Conservation (phyloP, 306 rosid genomes). For the Mimosa bimucronata region DNA sequence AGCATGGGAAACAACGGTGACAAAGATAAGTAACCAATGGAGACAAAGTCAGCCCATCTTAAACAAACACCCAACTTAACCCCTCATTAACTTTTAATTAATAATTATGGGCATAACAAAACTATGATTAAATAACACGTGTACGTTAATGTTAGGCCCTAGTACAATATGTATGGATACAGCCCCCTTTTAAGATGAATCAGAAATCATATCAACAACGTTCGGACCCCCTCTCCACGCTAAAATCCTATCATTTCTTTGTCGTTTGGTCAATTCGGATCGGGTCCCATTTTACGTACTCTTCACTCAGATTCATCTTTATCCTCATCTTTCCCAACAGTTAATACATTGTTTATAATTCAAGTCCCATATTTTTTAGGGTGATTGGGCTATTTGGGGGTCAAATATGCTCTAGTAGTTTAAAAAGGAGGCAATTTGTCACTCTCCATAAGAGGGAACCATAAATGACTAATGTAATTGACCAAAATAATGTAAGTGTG, state of each 20-base stretch:
- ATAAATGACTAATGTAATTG: too few relatives aligned
- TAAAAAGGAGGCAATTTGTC: too few relatives aligned
- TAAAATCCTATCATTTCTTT: slow-evolving; percentile 19
- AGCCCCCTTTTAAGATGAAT: neutral
- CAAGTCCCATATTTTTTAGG: neutral
- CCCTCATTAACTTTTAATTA: neutral
- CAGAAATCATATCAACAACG: slow-evolving; percentile 7
- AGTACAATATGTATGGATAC: slow-evolving; percentile 4
- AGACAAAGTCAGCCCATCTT: slow-evolving; percentile 43
- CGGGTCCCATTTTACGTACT: slow-evolving; percentile 10
- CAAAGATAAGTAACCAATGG: slow-evolving; percentile 42
- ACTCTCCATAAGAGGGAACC: too few relatives aligned
- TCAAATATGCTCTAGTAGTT: too few relatives aligned
- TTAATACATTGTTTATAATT: neutral
- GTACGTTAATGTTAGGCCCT: neutral
- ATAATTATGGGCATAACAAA: neutral
- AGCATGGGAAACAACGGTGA: slow-evolving; percentile 38
- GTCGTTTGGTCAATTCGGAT: neutral
- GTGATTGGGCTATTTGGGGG: too few relatives aligned
- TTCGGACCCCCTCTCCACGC: slow-evolving; percentile 23
- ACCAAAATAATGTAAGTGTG: too few relatives aligned
- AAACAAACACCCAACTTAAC: neutral
- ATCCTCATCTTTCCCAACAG: neutral
- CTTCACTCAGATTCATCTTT: neutral
- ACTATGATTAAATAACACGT: neutral